Conservation (phyloP, 1,284 basidiomycete species). For the Melampsora occidentalis region DNA sequence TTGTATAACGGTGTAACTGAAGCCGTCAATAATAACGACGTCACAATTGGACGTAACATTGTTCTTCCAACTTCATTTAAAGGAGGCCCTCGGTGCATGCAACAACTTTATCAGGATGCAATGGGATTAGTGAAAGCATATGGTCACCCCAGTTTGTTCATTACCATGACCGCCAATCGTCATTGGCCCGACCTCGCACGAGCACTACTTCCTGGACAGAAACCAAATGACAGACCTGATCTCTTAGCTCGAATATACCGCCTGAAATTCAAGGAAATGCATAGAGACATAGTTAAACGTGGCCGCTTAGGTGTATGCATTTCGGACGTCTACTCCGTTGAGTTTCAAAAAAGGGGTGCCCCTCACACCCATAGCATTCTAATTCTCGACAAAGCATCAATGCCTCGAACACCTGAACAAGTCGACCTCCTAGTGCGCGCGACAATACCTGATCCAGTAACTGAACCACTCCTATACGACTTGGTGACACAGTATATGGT, state of each 20-base stretch:
- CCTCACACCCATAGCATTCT: slow-evolving; percentile 11
- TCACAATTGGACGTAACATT: background rate
- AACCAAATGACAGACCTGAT: background rate
- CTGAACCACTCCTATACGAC: background rate
- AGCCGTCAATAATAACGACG: background rate
- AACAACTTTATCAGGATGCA: slow-evolving; percentile 16
- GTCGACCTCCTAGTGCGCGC: background rate
- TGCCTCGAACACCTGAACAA: background rate
- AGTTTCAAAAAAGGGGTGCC: slow-evolving; percentile 20
- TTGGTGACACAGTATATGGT: background rate
- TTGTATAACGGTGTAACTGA: background rate
- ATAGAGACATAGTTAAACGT: no score
- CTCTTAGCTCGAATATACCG: background rate
- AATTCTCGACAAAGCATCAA: background rate
- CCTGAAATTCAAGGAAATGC: no score
- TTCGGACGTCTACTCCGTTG: slow-evolving; percentile 20
- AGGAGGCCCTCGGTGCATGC: background rate
- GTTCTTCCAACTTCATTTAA: slow-evolving; percentile 7
- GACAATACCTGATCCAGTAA: background rate
- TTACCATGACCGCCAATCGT: slow-evolving; percentile 18
- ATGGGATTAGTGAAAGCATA: background rate
- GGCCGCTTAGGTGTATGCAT: no score
- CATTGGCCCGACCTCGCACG: no score
- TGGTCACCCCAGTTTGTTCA: slow-evolving; percentile 23
- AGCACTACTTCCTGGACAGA: no score